Base-by-base conservation (phyloP, 805 yeast species). In the Lipomyces sp. region DNA sequence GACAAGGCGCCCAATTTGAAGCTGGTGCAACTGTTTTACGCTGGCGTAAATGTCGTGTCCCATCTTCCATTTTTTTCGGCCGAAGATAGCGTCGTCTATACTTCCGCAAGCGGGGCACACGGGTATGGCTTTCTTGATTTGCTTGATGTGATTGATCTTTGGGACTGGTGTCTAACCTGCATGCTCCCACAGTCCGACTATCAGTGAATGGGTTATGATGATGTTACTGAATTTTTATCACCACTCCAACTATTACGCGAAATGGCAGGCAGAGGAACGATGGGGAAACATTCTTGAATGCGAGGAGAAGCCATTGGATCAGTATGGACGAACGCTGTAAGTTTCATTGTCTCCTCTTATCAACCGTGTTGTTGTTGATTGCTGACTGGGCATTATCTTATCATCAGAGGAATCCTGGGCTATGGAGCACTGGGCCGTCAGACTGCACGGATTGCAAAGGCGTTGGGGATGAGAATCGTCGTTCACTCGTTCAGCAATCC, bases 381-480 rank as follows among this genome's bases (percentile, higher is more conserved):
- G n/a, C n/a, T n/a, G 8, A 8, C 8, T 42, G 4, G 4, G 6
- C 23, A 16, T n/a, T 6, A 10, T 16, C 8, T 21, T 18, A 8
- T 26, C 18, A 32, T 61, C 74, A 86, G 74, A 2, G 78, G 81
- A 2, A 73, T 85, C 32, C 76, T 84, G 3, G 95, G 93, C 0
- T 81, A 84, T 61, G 93, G 95, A 1, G 73, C 79, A 21, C 84
- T 85, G 56, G 95, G 93, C 7, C 76, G 76, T 61, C 73, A 75
- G 33, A 79, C 84, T 47, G 91, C 81, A 2, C 68, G 66, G 40
- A 74, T 82, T 60, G 72, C 84, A 52, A 45, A 71, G 45, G 69
- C 69, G 11, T 65, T 85, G 33, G 87, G 86, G 2, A 80, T 84
- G 86, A 66, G 76, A 24, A 71, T 85, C 34, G 71, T 67, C 53